A percentile compares a stretch with the other conserved stretches of the same genome.
Conservation (phyloP, 1,139 yeast genomes). For the Taphrina wiesneri region DNA sequence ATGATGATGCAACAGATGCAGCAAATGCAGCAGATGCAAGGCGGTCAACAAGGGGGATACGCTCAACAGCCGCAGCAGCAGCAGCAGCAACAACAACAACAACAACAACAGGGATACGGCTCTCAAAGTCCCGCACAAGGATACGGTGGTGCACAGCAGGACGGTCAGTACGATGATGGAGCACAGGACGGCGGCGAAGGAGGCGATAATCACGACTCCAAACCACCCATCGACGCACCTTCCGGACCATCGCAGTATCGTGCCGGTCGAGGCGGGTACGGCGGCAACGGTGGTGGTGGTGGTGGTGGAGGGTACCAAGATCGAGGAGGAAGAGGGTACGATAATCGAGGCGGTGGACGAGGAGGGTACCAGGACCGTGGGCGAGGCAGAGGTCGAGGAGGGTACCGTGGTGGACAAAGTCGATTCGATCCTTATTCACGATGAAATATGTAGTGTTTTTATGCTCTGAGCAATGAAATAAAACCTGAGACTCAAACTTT, state of each 20-base stretch:
- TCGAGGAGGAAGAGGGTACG: slow-evolving; percentile 35
- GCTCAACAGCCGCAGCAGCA: slow-evolving; percentile 29
- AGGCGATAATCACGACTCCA: slow-evolving; percentile 1
- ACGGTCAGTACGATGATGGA: slow-evolving; percentile 27
- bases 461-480: too few relatives aligned
- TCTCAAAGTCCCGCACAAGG: slow-evolving; percentile 11
- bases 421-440: slow-evolving; percentile 47
- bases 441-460: not conserved
- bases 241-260: slow-evolving; percentile 20
- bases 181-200: slow-evolving; percentile 16
- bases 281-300: slow-evolving; percentile 40
- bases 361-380: slow-evolving; percentile 33
- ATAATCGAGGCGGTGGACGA: slow-evolving; percentile 39
- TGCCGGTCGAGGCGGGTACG: slow-evolving; percentile 37
- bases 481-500: too few relatives aligned
- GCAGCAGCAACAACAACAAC: slow-evolving; percentile 34
- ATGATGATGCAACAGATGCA: slow-evolving; percentile 42
- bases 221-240: slow-evolving; percentile 31
- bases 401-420: slow-evolving; percentile 42
- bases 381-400: slow-evolving; percentile 38
- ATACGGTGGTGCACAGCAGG: slow-evolving; percentile 1
- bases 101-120: slow-evolving; percentile 28
- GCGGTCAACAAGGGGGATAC: slow-evolving; percentile 12
- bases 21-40: slow-evolving; percentile 50
- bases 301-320: slow-evolving; percentile 38